Evolutionary conservation across 148 eudicot species (phyloP).

Genomic region (Rhododendron mucronatum): DNA sequence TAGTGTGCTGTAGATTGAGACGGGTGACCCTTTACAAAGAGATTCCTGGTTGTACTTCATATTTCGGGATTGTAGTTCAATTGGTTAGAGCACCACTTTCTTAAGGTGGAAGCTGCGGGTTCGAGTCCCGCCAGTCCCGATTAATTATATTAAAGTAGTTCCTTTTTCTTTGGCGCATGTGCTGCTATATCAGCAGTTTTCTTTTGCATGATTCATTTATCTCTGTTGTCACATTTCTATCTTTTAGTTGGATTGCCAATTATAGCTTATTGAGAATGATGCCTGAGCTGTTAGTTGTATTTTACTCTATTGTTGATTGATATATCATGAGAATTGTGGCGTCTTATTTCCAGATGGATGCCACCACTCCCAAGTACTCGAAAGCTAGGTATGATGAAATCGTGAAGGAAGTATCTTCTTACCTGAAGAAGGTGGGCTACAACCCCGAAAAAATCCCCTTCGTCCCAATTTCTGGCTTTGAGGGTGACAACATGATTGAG

Average conservation of each 20-base stretch:
- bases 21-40: background rate
- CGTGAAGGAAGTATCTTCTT: constrained; percentile 14
- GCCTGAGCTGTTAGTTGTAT: background rate
- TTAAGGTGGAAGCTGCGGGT: constrained; percentile 1
- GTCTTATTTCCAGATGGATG: constrained; percentile 3
- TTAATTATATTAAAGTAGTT: background rate
- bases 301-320: background rate
- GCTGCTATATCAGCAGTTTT: background rate
- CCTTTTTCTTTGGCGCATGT: background rate
- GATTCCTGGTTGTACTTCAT: background rate
- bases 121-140: background rate
- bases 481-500: constrained; percentile 13
- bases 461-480: constrained; percentile 11
- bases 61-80: background rate
- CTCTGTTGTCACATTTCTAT: background rate
- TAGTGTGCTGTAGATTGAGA: background rate
- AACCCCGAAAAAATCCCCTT: constrained; percentile 10
- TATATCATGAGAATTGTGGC: background rate
- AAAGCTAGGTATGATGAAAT: constrained; percentile 14
- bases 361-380: constrained; percentile 16
- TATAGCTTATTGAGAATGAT: background rate
- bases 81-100: background rate
- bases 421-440: constrained; percentile 15
- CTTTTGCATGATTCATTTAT: background rate
- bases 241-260: background rate